Percentiles rank a stretch among this genome's conserved stretches.
These are phyloP conservation scores for Raphidocelis subcapitata DNA, from an alignment of 139 green algal species.

Conservation along the genomic window DNA sequence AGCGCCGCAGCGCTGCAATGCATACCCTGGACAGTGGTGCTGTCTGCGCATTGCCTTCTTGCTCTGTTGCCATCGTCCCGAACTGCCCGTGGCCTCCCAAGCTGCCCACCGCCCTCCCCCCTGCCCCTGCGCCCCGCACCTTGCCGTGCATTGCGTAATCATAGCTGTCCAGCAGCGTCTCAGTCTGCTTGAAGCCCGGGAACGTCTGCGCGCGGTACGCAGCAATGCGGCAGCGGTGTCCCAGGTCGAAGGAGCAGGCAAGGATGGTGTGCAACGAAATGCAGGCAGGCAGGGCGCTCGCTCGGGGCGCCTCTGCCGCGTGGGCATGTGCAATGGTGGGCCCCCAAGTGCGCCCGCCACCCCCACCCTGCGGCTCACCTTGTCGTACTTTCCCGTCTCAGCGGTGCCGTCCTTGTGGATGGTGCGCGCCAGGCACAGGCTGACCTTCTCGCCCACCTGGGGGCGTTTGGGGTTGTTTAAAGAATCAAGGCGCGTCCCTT, in stretches of 20 bases:
- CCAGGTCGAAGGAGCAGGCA: too few relatives aligned
- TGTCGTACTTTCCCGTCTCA: slow-evolving; percentile 56
- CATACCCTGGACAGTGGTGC: too few relatives aligned
- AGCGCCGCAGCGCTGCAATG: too few relatives aligned
- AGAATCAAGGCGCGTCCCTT: too few relatives aligned
- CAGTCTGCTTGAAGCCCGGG: slow-evolving; percentile 48
- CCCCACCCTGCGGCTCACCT: slow-evolving; percentile 37
- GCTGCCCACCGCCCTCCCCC: background rate
- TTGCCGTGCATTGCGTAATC: slow-evolving; percentile 98
- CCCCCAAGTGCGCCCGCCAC: too few relatives aligned
- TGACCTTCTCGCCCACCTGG: slow-evolving; percentile 80
- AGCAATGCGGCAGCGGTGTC: background rate
- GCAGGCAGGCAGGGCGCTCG: too few relatives aligned
- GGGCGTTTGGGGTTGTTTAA: background rate
- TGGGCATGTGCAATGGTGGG: too few relatives aligned
- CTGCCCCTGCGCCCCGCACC: slow-evolving; percentile 23
- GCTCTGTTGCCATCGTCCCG: too few relatives aligned
- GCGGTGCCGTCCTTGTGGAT: slow-evolving; percentile 76
- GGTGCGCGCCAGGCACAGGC: slow-evolving; percentile 81
- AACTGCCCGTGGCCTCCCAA: too few relatives aligned
- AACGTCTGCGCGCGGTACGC: slow-evolving; percentile 32
- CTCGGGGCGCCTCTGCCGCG: too few relatives aligned
- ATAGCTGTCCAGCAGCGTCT: slow-evolving; percentile 86
- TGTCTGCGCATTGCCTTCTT: too few relatives aligned
- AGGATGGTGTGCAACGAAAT: too few relatives aligned